Evolutionary conservation across 306 rosid genomes (phyloP).

Genomic region (Cercis canadensis): DNA sequence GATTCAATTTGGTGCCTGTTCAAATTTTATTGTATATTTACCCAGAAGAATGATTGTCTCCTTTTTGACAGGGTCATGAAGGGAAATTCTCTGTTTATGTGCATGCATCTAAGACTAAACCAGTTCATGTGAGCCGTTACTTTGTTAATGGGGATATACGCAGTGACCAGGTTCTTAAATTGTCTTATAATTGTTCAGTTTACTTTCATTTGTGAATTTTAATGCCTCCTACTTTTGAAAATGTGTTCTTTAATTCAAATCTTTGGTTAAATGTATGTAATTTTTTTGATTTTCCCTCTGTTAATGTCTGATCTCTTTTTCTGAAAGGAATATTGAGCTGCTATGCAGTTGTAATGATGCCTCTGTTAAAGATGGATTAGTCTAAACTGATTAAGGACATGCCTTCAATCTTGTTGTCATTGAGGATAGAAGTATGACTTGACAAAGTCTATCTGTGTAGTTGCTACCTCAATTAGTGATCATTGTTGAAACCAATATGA

Average conservation of each 20-base stretch:
- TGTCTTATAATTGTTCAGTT: slow-evolving; percentile 32
- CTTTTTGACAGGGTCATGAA: slow-evolving; percentile 90
- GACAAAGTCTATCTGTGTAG: too few species aligned
- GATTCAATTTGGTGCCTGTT: slow-evolving; percentile 16
- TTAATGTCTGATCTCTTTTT: too few species aligned
- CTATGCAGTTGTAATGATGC: too few species aligned
- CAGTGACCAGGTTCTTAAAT: slow-evolving; percentile 75
- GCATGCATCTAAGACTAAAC: slow-evolving; percentile 87
- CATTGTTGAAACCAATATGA: slow-evolving; percentile 10
- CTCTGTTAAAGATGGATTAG: neutral
- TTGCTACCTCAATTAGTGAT: neutral
- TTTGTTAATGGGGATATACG: slow-evolving; percentile 78
- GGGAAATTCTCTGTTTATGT: slow-evolving; percentile 94
- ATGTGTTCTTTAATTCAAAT: neutral
- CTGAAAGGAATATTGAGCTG: too few species aligned
- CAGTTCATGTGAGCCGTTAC: slow-evolving; percentile 85
- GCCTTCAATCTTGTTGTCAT: neutral
- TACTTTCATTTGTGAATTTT: slow-evolving; percentile 10
- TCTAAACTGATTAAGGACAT: neutral
- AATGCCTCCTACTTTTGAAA: neutral
- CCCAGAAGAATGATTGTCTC: slow-evolving; percentile 34
- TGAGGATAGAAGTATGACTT: too few species aligned
- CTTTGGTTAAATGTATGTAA: slow-evolving; percentile 7
- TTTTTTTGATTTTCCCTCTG: neutral
- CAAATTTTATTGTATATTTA: slow-evolving; percentile 35